Evolutionary conservation across 2,329 filamentous ascomycete species (phyloP).

Genomic region (Exophiala phaeomuriformis): DNA sequence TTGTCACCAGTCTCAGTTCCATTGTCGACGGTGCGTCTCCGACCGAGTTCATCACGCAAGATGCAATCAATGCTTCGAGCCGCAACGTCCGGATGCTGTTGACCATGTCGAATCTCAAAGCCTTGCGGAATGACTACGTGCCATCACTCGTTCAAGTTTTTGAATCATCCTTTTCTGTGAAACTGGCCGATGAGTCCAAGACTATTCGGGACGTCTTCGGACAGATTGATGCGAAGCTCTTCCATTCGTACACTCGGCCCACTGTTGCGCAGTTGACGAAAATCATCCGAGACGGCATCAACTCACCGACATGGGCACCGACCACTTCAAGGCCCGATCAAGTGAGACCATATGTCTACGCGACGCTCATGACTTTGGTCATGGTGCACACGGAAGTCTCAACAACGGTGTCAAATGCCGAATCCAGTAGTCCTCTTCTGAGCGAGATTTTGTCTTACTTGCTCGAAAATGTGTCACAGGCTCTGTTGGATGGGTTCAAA

Average conservation of each 20-base stretch:
- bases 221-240: constrained; percentile 85
- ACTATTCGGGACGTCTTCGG: constrained; percentile 83
- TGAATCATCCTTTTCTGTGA: constrained; percentile 87
- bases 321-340: constrained; percentile 55
- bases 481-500: constrained; percentile 76
- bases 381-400: constrained; percentile 86
- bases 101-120: constrained; percentile 84
- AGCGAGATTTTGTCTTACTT: constrained; percentile 76
- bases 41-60: constrained; percentile 38
- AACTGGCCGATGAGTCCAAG: constrained; percentile 86
- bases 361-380: constrained; percentile 74
- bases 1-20: constrained; percentile 37
- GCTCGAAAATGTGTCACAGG: constrained; percentile 69
- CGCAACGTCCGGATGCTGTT: constrained; percentile 89
- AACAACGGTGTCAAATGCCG: constrained; percentile 58
- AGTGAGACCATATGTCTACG: constrained; percentile 83
- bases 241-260: constrained; percentile 83
- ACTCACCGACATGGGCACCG: constrained; percentile 64
- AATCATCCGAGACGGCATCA: constrained; percentile 68
- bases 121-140: constrained; percentile 72
- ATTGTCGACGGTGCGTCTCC: constrained; percentile 30
- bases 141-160: constrained; percentile 87
- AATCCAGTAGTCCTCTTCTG: constrained; percentile 65
- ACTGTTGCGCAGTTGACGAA: constrained; percentile 59
- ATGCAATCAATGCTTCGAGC: constrained; percentile 48